Evolutionary conservation across 768 basidiomycete species (phyloP).

Genomic region (Piloderma croceum): DNA sequence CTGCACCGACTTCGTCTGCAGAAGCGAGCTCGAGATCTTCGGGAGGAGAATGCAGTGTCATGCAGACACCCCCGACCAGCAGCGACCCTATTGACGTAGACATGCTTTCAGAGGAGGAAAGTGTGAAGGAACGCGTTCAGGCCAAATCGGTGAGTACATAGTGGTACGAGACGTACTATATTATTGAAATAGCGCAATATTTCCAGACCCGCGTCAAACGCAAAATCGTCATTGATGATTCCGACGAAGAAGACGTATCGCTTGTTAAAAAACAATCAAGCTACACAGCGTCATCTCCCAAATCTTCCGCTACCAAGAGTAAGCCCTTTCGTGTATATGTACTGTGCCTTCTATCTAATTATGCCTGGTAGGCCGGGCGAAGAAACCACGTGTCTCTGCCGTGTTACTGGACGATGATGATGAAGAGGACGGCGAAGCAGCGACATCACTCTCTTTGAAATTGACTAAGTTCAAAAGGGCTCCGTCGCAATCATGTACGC

Average conservation of each 20-base stretch:
- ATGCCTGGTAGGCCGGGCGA: conserved; percentile 36
- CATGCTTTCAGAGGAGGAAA: conserved; percentile 50
- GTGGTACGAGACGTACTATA: background rate
- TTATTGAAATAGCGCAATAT: background rate
- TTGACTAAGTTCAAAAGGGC: conserved; percentile 65
- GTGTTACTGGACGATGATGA: conserved; percentile 45
- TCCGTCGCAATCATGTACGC: conserved; percentile 47
- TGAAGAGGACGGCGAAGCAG: conserved; percentile 36
- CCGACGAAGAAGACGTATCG: conserved; percentile 53
- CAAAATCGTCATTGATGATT: conserved; percentile 63
- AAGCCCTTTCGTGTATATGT: too few species aligned
- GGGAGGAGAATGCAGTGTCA: conserved; percentile 40
- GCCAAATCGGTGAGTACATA: conserved; percentile 28
- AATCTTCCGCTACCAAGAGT: conserved; percentile 17
- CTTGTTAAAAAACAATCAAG: conserved; percentile 8
- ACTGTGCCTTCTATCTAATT: too few species aligned
- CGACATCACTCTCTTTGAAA: conserved; percentile 49
- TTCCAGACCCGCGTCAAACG: conserved; percentile 49
- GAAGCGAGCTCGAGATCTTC: conserved; percentile 39
- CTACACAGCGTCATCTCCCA: conserved; percentile 24
- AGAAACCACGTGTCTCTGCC: conserved; percentile 57
- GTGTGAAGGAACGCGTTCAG: conserved; percentile 21
- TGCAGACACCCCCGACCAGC: conserved; percentile 70
- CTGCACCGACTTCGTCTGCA: conserved; percentile 33
- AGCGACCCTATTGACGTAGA: conserved; percentile 75